Conservation (phyloP, 192 early-diverging fungal genomes). For the Chytriomyces sp. region DNA sequence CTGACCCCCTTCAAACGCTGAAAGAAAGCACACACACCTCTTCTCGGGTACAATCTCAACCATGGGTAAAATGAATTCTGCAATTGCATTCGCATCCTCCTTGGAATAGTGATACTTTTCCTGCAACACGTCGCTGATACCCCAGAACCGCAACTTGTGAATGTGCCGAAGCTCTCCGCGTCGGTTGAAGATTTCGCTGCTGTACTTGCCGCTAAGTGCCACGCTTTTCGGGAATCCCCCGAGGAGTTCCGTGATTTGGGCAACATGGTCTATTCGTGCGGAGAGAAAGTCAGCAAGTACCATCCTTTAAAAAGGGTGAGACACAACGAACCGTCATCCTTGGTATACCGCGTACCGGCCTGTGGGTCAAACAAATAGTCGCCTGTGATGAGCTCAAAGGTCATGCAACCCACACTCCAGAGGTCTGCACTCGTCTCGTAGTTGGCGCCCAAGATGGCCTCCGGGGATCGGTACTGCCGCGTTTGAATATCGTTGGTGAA, state of each 20-base stretch:
- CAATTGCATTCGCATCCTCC: slow-evolving; percentile 73
- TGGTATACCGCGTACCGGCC: slow-evolving; percentile 75
- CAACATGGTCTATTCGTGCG: slow-evolving; percentile 78
- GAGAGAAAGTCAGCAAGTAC: neutral
- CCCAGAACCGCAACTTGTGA: slow-evolving; percentile 80
- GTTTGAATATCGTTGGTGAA: slow-evolving; percentile 97
- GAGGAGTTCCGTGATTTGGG: slow-evolving; percentile 93
- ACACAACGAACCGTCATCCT: slow-evolving; percentile 85
- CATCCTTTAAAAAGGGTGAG: too few species aligned
- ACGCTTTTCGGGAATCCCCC: slow-evolving; percentile 80
- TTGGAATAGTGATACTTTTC: slow-evolving; percentile 84
- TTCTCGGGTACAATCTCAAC: slow-evolving; percentile 46
- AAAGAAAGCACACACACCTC: slow-evolving; percentile 5
- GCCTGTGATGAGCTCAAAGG: slow-evolving; percentile 90
- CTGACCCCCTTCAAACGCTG: neutral
- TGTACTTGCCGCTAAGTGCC: slow-evolving; percentile 81
- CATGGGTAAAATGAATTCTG: slow-evolving; percentile 86
- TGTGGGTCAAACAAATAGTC: slow-evolving; percentile 96
- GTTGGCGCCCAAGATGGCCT: slow-evolving; percentile 86
- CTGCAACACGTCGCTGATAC: slow-evolving; percentile 76
- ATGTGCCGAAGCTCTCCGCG: slow-evolving; percentile 84
- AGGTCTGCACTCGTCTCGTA: slow-evolving; percentile 89
- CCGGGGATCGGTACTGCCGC: slow-evolving; percentile 93
- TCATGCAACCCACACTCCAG: slow-evolving; percentile 93
- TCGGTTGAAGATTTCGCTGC: slow-evolving; percentile 84